Base-by-base conservation (phyloP, 2,329 filamentous ascomycete genomes). In the Gnomoniopsis smithogilvyi region DNA sequence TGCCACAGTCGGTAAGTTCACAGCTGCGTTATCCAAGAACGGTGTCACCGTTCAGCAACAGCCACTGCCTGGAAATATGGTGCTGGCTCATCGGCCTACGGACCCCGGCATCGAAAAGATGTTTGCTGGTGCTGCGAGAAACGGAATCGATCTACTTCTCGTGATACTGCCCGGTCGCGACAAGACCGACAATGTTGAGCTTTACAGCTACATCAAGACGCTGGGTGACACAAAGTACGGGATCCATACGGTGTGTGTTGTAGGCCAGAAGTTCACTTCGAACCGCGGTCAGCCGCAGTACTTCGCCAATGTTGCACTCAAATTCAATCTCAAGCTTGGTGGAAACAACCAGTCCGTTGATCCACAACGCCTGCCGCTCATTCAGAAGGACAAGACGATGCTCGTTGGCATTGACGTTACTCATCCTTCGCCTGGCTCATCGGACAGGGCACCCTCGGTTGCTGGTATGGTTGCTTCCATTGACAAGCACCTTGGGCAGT, bases 351-450 rank as follows among this genome's bases (percentile, higher is more conserved):
- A 88, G 63, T 67, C 71, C 1, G 70, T 90, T 0, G 69, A 74
- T 1, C 63, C 73, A 7, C 66, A 69, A 1, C 77, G 83, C 54
- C 73, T 85, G 7, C 78, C 79, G 3, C 76, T 88, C 1, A 72
- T 87, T 58, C 69, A 70, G 17, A 78, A 86, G 56, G 78, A 78
- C 2, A 82, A 82, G 62, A 90, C 87, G 0, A 91, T 91, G 81
- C 72, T 91, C 6, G 80, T 92, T 24, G 88, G 89, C 0, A 81
- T 90, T 24, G 89, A 92, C 66, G 89, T 92, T 0, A 91, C 89
- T 0, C 89, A 92, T 66, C 89, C 89, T 0, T 88, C 88, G 0
- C 88, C 88, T 0, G 84, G 83, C 0, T 88, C 86, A 1, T 68
- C 77, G 0, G 69, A 75, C 0, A 67, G 67, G 0, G 84, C 87